Base-by-base conservation (phyloP, 1,284 basidiomycete genomes). In the Boletus calvinii region DNA sequence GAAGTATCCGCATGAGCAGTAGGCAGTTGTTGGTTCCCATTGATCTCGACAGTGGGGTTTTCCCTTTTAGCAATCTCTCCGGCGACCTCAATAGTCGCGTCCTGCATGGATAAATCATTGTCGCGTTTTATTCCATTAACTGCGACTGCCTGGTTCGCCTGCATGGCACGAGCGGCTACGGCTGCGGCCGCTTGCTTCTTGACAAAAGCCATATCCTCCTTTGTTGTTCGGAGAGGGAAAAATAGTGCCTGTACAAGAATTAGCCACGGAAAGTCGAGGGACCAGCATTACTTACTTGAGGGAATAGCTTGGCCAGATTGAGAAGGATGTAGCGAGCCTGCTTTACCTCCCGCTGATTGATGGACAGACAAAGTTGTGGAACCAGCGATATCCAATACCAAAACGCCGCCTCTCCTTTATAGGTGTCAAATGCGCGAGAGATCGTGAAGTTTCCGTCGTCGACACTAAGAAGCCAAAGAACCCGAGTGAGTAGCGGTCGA, bases 351-450 rank as follows among this genome's bases (percentile, higher is more conserved):
- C 92, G 84, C 57, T 96, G 89, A 7, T 91, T 91, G 24, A 99
- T 79, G 3, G 94, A 94, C 46, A 92, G 72, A 59, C 95, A 86
- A n/a, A 99, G 80, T 66, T 99, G 97, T 13, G 97, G 97, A 46
- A 98, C 95, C 52, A 98, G 80, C 1, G 95, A 92, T 62, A 99
- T 97, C 97, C 97, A 99, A 72, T 94, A 98, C 97, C 97, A 99
- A 61, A 92, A 91, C 11, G 94, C 94, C 7, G 92, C 85, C 63
- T 99, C 97, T 54, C 97, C 97, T 69, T 95, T 96, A 76, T 97
- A 98, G 36, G 85, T 89, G 64, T 99, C 96, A 65, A 99, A 99
- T 1, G 94, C 92, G 55, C 88, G 85, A 22, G 92, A 88, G 51
- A 98, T 90, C 0, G 85, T 84, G 51, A 81, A 74, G 26, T 77